A percentile compares a stretch with the other conserved stretches of the same genome.
Evolutionary conservation across 805 yeast species (phyloP).

Genomic region (Tetrapisispora pingtungensis): DNA sequence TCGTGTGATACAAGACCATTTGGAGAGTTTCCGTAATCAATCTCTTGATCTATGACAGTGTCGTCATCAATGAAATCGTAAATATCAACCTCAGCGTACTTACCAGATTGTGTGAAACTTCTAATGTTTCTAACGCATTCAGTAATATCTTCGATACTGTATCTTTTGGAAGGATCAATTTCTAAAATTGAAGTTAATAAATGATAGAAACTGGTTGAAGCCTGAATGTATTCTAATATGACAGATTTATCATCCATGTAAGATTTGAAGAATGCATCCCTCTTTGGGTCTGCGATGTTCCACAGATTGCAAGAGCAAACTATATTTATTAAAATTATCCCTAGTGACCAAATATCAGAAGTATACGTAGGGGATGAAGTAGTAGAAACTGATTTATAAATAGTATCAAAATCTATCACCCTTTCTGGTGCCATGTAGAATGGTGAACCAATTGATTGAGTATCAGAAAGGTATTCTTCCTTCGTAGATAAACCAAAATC

Average conservation of each 20-base stretch:
- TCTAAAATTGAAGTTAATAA: conserved; percentile 34
- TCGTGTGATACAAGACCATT: not conserved
- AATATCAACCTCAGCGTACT: conserved; percentile 16
- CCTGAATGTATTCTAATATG: conserved; percentile 59
- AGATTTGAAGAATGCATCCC: conserved; percentile 55
- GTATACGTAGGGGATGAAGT: conserved; percentile 49
- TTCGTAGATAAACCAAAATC: conserved; percentile 87
- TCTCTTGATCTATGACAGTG: not conserved
- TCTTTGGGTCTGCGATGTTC: conserved; percentile 60
- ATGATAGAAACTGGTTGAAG: conserved; percentile 50
- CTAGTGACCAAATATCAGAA: conserved; percentile 84
- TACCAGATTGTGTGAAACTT: conserved; percentile 23
- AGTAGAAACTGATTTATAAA: conserved; percentile 8
- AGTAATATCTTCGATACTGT: conserved; percentile 14
- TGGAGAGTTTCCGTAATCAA: not conserved
- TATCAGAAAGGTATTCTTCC: conserved; percentile 46
- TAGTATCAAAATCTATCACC: conserved; percentile 2
- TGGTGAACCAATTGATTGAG: conserved; percentile 75
- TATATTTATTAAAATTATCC: conserved; percentile 69
- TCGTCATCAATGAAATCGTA: not conserved
- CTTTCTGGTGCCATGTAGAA: conserved; percentile 94
- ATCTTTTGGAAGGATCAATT: conserved; percentile 29
- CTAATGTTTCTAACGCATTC: conserved; percentile 16
- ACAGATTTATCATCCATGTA: conserved; percentile 48
- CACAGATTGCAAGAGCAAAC: conserved; percentile 84